Conservation (phyloP, 495 filamentous ascomycete species). For the Tricharina praecox region DNA sequence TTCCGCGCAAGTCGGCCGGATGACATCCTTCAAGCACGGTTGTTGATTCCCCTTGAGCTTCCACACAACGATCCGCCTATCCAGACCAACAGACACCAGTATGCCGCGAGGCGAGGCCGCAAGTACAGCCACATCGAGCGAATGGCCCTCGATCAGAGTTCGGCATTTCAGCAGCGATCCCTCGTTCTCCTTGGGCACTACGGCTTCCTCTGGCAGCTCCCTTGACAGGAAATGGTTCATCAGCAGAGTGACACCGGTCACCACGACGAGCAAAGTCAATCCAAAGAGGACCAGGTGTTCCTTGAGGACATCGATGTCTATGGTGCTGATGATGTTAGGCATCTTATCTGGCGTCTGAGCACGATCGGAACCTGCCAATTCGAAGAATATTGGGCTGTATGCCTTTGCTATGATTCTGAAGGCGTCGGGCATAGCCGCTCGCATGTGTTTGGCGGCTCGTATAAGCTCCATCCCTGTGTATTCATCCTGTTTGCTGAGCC, state of each 20-base stretch:
- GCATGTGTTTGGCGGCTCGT: slow-evolving; percentile 48
- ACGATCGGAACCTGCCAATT: slow-evolving; percentile 46
- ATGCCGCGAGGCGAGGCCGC: slow-evolving; percentile 39
- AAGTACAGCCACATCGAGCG: slow-evolving; percentile 46
- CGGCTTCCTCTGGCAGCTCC: slow-evolving; percentile 29
- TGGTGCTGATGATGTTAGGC: slow-evolving; percentile 13
- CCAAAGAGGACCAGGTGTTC: slow-evolving; percentile 42
- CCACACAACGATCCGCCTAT: slow-evolving; percentile 45
- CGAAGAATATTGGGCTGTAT: slow-evolving; percentile 49
- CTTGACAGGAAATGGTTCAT: slow-evolving; percentile 49
- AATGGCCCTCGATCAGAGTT: slow-evolving; percentile 42
- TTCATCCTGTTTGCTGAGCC: slow-evolving; percentile 56
- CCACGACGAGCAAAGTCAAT: slow-evolving; percentile 36
- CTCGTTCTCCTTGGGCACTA: slow-evolving; percentile 29
- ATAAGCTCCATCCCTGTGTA: slow-evolving; percentile 56
- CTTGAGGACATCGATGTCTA: slow-evolving; percentile 38
- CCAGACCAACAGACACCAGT: slow-evolving; percentile 48
- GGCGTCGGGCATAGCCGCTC: slow-evolving; percentile 45
- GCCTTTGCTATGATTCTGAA: slow-evolving; percentile 50
- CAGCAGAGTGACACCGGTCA: slow-evolving; percentile 41
- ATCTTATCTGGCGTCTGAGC: slow-evolving; percentile 23
- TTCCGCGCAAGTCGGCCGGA: slow-evolving; percentile 22
- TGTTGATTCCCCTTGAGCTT: slow-evolving; percentile 31
- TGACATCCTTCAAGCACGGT: slow-evolving; percentile 18
- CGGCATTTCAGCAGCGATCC: slow-evolving; percentile 38